Evolutionary conservation across 257 asterid genomes (phyloP).

Genomic region (Plantago major): DNA sequence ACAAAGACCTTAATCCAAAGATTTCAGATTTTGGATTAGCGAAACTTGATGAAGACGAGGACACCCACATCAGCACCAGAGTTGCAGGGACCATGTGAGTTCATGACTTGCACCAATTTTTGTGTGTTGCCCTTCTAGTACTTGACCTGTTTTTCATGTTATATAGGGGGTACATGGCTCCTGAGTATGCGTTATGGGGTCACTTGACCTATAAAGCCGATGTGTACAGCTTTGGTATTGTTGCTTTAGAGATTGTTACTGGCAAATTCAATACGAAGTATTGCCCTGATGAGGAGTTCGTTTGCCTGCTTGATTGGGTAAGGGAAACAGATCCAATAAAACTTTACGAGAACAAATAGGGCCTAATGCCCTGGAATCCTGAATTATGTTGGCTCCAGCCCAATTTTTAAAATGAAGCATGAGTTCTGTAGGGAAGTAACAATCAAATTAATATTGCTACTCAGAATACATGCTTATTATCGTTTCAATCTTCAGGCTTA

Average conservation of each 20-base stretch:
- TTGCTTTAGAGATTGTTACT: conserved; percentile 53
- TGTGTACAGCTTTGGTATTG: conserved; percentile 66
- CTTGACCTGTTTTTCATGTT: too few species aligned
- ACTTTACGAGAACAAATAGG: too few species aligned
- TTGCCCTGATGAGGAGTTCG: conserved; percentile 42
- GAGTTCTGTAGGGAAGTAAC: too few species aligned
- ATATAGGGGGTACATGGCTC: conserved; percentile 68
- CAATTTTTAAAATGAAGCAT: too few species aligned
- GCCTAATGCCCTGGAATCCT: too few species aligned
- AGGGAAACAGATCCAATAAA: conserved; percentile 2
- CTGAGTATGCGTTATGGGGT: conserved; percentile 75
- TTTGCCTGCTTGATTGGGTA: conserved; percentile 76
- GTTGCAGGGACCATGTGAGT: conserved; percentile 75
- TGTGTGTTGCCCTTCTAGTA: too few species aligned
- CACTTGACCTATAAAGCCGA: conserved; percentile 66
- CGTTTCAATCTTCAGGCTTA: conserved; percentile 34
- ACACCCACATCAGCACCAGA: conserved; percentile 58
- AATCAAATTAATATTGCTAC: too few species aligned
- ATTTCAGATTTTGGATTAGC: conserved; percentile 77
- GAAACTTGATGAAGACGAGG: conserved; percentile 56
- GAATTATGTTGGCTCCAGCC: too few species aligned
- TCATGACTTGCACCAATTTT: background rate
- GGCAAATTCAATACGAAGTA: conserved; percentile 56
- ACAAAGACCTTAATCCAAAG: conserved; percentile 57
- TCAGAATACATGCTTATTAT: too few species aligned